Conservation (phyloP, 2,329 filamentous ascomycete genomes). For the Phialemonium atrogriseum region DNA sequence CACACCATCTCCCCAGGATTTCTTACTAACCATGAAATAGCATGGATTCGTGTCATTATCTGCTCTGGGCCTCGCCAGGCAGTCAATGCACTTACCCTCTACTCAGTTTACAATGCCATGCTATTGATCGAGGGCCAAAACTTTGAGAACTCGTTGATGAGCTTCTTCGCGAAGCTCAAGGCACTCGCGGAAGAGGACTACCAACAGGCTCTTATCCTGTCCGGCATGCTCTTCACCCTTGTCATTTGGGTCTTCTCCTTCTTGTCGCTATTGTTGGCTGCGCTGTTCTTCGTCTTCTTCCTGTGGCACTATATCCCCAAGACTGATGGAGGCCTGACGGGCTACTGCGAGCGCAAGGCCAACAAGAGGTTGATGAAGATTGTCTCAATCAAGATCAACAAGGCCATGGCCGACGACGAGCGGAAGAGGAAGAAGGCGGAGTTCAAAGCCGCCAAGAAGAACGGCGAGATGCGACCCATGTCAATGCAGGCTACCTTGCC, state of each 20-base stretch:
- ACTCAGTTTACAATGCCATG: constrained; percentile 70
- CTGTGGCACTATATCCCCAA: constrained; percentile 87
- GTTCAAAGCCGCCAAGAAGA: constrained; percentile 41
- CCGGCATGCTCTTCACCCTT: constrained; percentile 86
- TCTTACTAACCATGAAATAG: constrained; percentile 30
- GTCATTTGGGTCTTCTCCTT: constrained; percentile 82
- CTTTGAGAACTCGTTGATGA: constrained; percentile 56
- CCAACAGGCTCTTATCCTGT: constrained; percentile 74
- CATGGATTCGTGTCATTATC: constrained; percentile 80
- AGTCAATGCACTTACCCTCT: constrained; percentile 82
- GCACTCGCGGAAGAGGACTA: constrained; percentile 64
- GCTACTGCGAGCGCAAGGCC: constrained; percentile 88
- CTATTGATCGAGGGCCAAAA: constrained; percentile 50
- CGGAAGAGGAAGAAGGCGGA: constrained; percentile 46
- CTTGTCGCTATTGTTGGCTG: constrained; percentile 64
- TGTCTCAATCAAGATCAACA: constrained; percentile 79
- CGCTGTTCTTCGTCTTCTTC: constrained; percentile 77
- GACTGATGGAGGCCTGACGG: constrained; percentile 68
- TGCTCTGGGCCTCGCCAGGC: constrained; percentile 89
- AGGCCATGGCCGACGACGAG: constrained; percentile 74
- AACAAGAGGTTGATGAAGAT: constrained; percentile 78
- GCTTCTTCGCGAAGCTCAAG: constrained; percentile 79
- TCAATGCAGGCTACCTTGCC: constrained; percentile 61
- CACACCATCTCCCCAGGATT: no score
- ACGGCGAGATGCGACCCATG: constrained; percentile 40